A percentile compares a stretch with the other conserved stretches of the same genome.
phyloP scores from a whole-genome alignment of 2,329 filamentous ascomycete genomes.

The Keithomyces neogunnii region DNA sequence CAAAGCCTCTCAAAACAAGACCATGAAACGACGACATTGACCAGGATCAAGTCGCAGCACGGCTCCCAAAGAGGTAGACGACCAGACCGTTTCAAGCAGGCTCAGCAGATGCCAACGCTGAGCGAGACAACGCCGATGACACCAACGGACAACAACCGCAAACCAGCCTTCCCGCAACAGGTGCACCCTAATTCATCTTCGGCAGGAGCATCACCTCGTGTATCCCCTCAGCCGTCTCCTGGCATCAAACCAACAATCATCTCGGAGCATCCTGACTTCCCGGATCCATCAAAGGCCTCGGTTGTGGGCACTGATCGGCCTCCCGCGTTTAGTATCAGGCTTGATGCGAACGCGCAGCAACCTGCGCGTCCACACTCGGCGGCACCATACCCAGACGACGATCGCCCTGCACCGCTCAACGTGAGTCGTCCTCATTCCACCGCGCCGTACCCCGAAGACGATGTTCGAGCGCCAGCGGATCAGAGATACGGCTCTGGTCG shows the following conservation, averaged over 20 bases:
- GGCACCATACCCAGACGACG: conserved; percentile 65
- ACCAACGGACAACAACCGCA: conserved; percentile 13
- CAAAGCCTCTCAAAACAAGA: conserved; percentile 83
- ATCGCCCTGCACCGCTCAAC: conserved; percentile 44
- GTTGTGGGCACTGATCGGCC: conserved; percentile 28
- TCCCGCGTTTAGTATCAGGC: conserved; percentile 43
- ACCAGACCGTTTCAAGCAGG: conserved; percentile 50
- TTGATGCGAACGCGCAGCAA: conserved; percentile 25
- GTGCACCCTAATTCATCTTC: conserved; percentile 6
- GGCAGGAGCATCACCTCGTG: conserved; percentile 20
- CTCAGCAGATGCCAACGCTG: conserved; percentile 40
- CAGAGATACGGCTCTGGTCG: conserved; percentile 38
- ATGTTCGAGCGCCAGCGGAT: conserved; percentile 24
- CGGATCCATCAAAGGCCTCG: conserved; percentile 36
- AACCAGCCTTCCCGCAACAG: conserved; percentile 10
- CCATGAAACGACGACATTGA: conserved; percentile 85
- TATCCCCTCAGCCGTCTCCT: conserved; percentile 35
- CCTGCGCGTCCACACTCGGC: conserved; percentile 42
- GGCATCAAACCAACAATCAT: conserved; percentile 27
- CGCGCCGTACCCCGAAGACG: conserved; percentile 47
- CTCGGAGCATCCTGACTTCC: conserved; percentile 33
- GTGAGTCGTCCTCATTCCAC: conserved; percentile 35
- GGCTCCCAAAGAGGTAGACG: conserved; percentile 57
- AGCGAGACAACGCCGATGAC: conserved; percentile 32
- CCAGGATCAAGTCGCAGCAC: conserved; percentile 74